Conservation (phyloP, 305 asterid species). For the Fraxinus latifolia region DNA sequence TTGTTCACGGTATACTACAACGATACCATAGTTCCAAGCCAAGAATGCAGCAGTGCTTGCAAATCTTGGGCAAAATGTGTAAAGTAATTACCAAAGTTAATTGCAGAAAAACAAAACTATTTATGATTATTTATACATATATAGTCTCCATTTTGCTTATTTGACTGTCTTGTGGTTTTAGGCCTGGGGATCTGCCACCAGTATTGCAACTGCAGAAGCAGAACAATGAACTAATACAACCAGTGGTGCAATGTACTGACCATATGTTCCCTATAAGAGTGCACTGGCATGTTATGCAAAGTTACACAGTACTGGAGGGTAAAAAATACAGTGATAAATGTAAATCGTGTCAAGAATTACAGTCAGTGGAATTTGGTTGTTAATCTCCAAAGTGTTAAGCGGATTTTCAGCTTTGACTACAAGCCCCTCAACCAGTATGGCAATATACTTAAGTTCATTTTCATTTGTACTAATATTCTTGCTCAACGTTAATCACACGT, state of each 20-base stretch:
- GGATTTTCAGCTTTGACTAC: conserved; percentile 77
- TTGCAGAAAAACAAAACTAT: background rate
- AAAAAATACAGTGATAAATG: conserved; percentile 53
- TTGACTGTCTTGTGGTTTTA: conserved; percentile 19
- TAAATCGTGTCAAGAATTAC: conserved; percentile 50
- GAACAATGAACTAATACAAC: conserved; percentile 35
- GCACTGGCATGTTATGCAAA: conserved; percentile 77
- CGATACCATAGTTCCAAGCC: conserved; percentile 50
- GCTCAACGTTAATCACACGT: background rate
- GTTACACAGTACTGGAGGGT: conserved; percentile 76
- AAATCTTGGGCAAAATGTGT: conserved; percentile 37
- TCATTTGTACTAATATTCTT: background rate
- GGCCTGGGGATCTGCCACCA: conserved; percentile 46
- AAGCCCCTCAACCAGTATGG: conserved; percentile 59
- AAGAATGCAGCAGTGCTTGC: conserved; percentile 75
- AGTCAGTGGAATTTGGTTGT: conserved; percentile 67
- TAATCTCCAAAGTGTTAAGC: conserved; percentile 51
- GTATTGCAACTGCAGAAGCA: conserved; percentile 35
- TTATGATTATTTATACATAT: background rate
- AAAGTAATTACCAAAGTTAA: conserved; percentile 27
- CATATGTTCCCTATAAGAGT: conserved; percentile 80
- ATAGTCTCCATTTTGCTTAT: background rate
- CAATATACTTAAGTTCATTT: conserved; percentile 44
- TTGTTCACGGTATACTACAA: conserved; percentile 70
- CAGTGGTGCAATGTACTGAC: conserved; percentile 45